These are phyloP conservation scores for Trichoderma polysporum DNA, from an alignment of 2,329 filamentous ascomycete species.

Conservation along the genomic window DNA sequence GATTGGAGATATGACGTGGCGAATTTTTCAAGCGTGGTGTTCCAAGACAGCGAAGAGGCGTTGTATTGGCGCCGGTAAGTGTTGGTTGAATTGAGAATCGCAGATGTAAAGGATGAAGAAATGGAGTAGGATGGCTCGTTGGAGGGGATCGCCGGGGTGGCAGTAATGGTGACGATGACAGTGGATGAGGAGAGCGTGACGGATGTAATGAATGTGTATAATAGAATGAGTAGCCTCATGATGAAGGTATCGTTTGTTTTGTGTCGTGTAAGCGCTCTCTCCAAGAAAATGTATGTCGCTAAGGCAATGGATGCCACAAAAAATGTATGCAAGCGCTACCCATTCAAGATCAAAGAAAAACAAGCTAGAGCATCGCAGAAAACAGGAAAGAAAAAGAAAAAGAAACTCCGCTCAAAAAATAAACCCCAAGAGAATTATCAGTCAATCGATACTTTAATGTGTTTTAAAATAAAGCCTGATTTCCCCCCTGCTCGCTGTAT, in stretches of 20 bases:
- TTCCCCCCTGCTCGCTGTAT: neutral
- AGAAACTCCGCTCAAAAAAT: neutral
- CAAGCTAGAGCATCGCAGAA: neutral
- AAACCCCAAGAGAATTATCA: neutral
- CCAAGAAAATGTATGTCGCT: neutral
- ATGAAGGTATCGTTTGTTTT: neutral
- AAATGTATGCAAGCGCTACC: neutral
- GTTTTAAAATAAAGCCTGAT: neutral
- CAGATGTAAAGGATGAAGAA: conserved; percentile 44
- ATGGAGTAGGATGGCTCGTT: conserved; percentile 35
- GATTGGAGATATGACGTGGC: conserved; percentile 50
- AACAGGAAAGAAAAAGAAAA: neutral
- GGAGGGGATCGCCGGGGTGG: conserved; percentile 36
- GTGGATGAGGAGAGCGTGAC: neutral
- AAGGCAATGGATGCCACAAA: too few species aligned
- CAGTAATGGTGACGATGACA: conserved; percentile 35
- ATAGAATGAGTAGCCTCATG: neutral
- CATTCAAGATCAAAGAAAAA: neutral
- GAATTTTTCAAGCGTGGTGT: conserved; percentile 58
- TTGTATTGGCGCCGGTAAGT: conserved; percentile 63
- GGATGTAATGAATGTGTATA: neutral
- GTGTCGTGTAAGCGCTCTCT: neutral
- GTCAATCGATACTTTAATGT: neutral
- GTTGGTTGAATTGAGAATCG: conserved; percentile 67
- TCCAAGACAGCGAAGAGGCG: conserved; percentile 61